Conservation (phyloP, 2,329 filamentous ascomycete species). For the Fusarium sp. region DNA sequence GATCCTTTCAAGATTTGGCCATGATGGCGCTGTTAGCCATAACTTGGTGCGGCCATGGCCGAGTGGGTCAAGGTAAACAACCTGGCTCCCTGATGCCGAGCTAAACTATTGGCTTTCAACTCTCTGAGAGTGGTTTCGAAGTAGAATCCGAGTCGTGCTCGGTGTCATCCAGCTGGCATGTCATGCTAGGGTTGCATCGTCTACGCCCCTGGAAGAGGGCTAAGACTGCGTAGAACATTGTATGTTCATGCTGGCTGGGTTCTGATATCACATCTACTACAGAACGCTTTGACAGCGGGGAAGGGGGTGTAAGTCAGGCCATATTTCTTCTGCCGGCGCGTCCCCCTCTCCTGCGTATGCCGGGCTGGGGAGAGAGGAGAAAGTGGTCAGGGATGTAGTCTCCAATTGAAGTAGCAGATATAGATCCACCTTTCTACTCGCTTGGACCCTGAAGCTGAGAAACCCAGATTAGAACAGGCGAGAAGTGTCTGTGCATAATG, state of each 20-base stretch:
- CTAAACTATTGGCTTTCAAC: not conserved
- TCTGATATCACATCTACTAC: not conserved
- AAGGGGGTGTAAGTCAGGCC: not conserved
- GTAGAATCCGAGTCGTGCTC: not conserved
- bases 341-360: not conserved
- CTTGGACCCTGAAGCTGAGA: not conserved
- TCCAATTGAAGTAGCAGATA: not conserved
- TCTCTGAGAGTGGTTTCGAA: not conserved
- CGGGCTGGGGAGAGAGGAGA: not conserved
- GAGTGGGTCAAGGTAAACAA: conserved; percentile 1
- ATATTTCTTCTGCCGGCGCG: not conserved
- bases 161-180: not conserved
- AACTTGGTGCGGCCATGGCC: not conserved
- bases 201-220: conserved; percentile 2
- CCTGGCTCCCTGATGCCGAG: not conserved
- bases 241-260: conserved; percentile 10
- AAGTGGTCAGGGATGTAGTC: not conserved
- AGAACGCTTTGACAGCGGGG: not conserved
- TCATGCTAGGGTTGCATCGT: conserved; percentile 14
- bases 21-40: conserved; percentile 6
- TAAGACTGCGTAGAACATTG: not conserved
- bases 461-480: not conserved
- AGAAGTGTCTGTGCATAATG: not conserved
- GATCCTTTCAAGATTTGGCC: conserved; percentile 10
- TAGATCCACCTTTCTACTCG: not conserved